Conservation (phyloP, 495 filamentous ascomycete genomes). For the Aspergillus baeticus region DNA sequence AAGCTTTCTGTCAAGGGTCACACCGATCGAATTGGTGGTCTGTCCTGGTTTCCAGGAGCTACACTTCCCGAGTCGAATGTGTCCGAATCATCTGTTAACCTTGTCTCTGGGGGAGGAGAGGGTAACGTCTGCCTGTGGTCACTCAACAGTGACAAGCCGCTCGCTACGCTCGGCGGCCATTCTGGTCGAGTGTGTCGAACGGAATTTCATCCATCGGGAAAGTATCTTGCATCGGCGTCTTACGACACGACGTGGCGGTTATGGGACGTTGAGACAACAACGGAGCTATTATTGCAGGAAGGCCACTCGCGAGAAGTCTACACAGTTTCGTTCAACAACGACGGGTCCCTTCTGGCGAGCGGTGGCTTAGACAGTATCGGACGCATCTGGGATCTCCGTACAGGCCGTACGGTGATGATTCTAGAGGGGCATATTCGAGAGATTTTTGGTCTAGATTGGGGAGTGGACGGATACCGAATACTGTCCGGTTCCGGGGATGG, state of each 20-base stretch:
- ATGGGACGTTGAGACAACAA: conserved; percentile 86
- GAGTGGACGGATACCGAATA: conserved; percentile 82
- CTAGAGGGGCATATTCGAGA: conserved; percentile 91
- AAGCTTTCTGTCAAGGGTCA: conserved; percentile 75
- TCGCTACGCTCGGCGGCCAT: conserved; percentile 83
- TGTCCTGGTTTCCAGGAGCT: conserved; percentile 86
- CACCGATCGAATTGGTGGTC: conserved; percentile 80
- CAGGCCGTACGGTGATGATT: conserved; percentile 93
- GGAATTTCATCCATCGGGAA: conserved; percentile 91
- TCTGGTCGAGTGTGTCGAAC: conserved; percentile 83
- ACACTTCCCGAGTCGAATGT: conserved; percentile 68
- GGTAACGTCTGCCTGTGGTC: conserved; percentile 91
- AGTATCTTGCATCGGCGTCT: conserved; percentile 88
- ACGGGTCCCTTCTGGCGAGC: conserved; percentile 86
- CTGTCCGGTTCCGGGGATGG: conserved; percentile 90
- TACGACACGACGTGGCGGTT: conserved; percentile 96
- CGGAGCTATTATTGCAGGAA: conserved; percentile 87
- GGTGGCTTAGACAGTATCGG: conserved; percentile 93
- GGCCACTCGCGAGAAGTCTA: conserved; percentile 93
- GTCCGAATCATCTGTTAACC: conserved; percentile 71
- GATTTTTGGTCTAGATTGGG: conserved; percentile 91
- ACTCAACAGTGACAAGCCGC: conserved; percentile 73
- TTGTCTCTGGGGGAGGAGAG: conserved; percentile 90
- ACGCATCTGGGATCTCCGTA: conserved; percentile 94
- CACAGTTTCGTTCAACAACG: conserved; percentile 80